phyloP scores from a whole-genome alignment of 2,329 filamentous ascomycete genomes.

The Clonostachys rosea region DNA sequence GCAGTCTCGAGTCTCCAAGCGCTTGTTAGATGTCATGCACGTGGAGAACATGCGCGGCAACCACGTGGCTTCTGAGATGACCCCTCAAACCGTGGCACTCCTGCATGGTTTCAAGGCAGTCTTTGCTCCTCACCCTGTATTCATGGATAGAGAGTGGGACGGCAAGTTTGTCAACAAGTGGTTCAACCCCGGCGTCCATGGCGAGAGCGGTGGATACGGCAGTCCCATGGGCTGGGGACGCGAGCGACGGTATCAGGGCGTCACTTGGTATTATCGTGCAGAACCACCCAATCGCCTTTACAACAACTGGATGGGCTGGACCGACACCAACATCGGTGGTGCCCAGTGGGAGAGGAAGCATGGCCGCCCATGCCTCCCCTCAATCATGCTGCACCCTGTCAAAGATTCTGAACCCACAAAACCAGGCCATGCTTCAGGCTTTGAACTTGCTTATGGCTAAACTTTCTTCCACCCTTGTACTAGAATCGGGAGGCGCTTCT shows the following conservation, averaged over 20 bases:
- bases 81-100: constrained; percentile 66
- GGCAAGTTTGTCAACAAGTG: constrained; percentile 47
- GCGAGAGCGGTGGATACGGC: constrained; percentile 46
- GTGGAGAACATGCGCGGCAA: constrained; percentile 68
- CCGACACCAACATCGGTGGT: constrained; percentile 50
- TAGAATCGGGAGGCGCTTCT: too few relatives aligned
- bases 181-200: constrained; percentile 56
- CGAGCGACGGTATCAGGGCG: constrained; percentile 52
- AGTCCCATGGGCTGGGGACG: constrained; percentile 56
- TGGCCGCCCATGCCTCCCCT: constrained; percentile 53
- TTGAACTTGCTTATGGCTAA: constrained; percentile 31
- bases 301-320: constrained; percentile 60
- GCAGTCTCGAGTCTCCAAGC: constrained; percentile 67
- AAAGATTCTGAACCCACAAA: constrained; percentile 51
- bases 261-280: constrained; percentile 58
- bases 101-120: constrained; percentile 77
- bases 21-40: constrained; percentile 72
- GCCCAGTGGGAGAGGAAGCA: constrained; percentile 48
- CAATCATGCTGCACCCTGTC: constrained; percentile 55
- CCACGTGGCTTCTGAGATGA: constrained; percentile 79
- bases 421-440: constrained; percentile 30
- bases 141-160: constrained; percentile 71
- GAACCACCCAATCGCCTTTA: constrained; percentile 52
- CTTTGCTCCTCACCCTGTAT: constrained; percentile 74
- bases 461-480: background rate